A percentile compares a stretch with the other conserved stretches of the same genome.
Conservation (phyloP, 352 stramenopile genomes). For the Phytophthora niederhauseri region DNA sequence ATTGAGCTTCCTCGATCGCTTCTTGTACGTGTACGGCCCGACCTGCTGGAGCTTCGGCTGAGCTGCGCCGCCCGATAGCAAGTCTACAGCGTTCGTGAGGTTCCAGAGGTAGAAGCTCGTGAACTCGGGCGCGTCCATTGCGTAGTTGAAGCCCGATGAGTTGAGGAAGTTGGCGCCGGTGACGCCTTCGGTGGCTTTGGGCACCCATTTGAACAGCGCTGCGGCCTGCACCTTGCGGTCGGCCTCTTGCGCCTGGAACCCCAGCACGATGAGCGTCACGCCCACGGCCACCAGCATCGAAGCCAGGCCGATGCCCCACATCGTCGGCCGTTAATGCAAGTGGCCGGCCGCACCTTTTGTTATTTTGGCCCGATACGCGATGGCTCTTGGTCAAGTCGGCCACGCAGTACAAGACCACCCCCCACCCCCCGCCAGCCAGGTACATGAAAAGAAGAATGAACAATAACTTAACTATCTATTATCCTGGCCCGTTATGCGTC, state of each 20-base stretch:
- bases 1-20: constrained; percentile 60
- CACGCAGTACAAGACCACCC: neutral
- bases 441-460: neutral
- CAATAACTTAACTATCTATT: constrained; percentile 28
- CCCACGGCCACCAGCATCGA: constrained; percentile 25
- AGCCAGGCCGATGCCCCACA: constrained; percentile 32
- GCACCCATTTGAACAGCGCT: constrained; percentile 33
- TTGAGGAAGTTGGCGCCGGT: constrained; percentile 30
- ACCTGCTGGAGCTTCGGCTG: constrained; percentile 51
- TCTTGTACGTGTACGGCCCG: constrained; percentile 75
- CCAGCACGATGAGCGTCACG: constrained; percentile 34
- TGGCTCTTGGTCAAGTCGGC: too few species aligned
- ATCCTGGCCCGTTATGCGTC: constrained; percentile 11
- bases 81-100: constrained; percentile 56
- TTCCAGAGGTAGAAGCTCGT: constrained; percentile 79
- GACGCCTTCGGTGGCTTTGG: neutral
- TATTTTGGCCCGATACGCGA: neutral
- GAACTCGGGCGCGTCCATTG: constrained; percentile 58
- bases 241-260: constrained; percentile 27
- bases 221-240: constrained; percentile 3
- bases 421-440: too few species aligned
- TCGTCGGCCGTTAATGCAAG: constrained; percentile 5
- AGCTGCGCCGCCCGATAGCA: constrained; percentile 30
- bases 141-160: constrained; percentile 39
- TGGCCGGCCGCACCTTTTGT: neutral